A percentile compares a stretch with the other conserved stretches of the same genome.
Conservation (phyloP, 2,329 filamentous ascomycete genomes). For the Tetracladium maxilliforme region DNA sequence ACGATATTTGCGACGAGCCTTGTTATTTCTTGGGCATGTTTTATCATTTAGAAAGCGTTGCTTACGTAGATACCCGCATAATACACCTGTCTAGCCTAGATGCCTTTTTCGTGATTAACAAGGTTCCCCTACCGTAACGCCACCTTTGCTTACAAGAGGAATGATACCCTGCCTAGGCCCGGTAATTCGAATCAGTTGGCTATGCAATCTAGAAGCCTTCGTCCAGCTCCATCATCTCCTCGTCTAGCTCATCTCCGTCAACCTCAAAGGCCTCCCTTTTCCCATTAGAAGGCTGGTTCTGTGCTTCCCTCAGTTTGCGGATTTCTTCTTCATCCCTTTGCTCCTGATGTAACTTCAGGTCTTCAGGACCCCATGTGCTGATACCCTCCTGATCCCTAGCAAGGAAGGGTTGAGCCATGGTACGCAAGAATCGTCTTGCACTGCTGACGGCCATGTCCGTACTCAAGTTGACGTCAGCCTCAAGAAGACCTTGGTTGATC, state of each 20-base stretch:
- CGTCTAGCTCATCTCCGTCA: conserved; percentile 24
- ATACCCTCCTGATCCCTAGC: conserved; percentile 78
- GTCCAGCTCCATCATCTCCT: conserved; percentile 35
- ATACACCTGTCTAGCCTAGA: no score
- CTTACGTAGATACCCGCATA: no score
- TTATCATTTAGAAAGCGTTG: no score
- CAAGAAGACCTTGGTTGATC: conserved; percentile 80
- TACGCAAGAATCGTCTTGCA: conserved; percentile 77
- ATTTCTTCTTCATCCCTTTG: conserved; percentile 58
- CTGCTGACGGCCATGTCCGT: conserved; percentile 89
- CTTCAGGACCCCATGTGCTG: conserved; percentile 75
- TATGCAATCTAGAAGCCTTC: no score
- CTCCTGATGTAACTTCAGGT: conserved; percentile 65
- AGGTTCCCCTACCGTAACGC: no score
- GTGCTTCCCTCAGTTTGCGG: conserved; percentile 29
- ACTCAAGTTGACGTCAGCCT: conserved; percentile 77
- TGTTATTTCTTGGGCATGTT: no score
- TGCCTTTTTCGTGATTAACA: no score
- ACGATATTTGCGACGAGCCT: no score
- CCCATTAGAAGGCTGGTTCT: conserved; percentile 4
- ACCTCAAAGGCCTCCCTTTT: conserved; percentile 11
- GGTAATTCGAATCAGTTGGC: no score
- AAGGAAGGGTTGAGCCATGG: conserved; percentile 85
- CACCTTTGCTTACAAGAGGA: no score
- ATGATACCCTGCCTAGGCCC: no score